phyloP scores from a whole-genome alignment of 1,139 yeast species.

The Lodderomyces jiufengensis region DNA sequence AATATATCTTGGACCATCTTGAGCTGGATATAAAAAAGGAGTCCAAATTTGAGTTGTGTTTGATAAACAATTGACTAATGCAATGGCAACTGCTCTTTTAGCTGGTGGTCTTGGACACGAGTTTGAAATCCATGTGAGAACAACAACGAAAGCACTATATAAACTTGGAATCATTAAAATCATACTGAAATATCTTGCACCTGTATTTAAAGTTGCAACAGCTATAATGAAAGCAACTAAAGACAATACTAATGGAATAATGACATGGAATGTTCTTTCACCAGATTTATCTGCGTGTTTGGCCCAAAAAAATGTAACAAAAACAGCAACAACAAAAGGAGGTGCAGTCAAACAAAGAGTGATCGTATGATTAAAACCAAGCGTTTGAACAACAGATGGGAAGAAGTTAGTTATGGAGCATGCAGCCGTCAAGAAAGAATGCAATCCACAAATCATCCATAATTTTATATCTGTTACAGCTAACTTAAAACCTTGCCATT shows the following conservation, averaged over 20 bases:
- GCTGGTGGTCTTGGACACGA: slow-evolving; percentile 51
- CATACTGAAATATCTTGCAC: slow-evolving; percentile 61
- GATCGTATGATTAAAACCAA: slow-evolving; percentile 45
- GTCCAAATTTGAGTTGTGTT: slow-evolving; percentile 56
- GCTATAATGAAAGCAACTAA: slow-evolving; percentile 51
- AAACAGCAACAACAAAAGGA: slow-evolving; percentile 54
- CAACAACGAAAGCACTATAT: slow-evolving; percentile 54
- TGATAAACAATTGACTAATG: slow-evolving; percentile 49
- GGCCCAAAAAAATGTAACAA: slow-evolving; percentile 52
- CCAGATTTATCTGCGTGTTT: slow-evolving; percentile 57
- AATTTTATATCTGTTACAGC: slow-evolving; percentile 44
- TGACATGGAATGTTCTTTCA: slow-evolving; percentile 53
- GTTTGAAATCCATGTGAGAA: slow-evolving; percentile 56
- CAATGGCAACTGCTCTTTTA: slow-evolving; percentile 51
- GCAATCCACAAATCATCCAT: slow-evolving; percentile 44
- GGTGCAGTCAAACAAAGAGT: slow-evolving; percentile 60
- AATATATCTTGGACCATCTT: slow-evolving; percentile 42
- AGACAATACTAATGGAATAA: slow-evolving; percentile 41
- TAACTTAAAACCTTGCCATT: slow-evolving; percentile 33
- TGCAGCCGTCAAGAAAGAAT: slow-evolving; percentile 53
- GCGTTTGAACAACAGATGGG: slow-evolving; percentile 57
- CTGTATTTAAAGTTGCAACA: slow-evolving; percentile 52
- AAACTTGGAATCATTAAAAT: slow-evolving; percentile 57
- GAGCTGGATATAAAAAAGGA: slow-evolving; percentile 43
- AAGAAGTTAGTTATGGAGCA: slow-evolving; percentile 59